Conservation (phyloP, 208 protist genomes). For the Leishmania tropica region DNA sequence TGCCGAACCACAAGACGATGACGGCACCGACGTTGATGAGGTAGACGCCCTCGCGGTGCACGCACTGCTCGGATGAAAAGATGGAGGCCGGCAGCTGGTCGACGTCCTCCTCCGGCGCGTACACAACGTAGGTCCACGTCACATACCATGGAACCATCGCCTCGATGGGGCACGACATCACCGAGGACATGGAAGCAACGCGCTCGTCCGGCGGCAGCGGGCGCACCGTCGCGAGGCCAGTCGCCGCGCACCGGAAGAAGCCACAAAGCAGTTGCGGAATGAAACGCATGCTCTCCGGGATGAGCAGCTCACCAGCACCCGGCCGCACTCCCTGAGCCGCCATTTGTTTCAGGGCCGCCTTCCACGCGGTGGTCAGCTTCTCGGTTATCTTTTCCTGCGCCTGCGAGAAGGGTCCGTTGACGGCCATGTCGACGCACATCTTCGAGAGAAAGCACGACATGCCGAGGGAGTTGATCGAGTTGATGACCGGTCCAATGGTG, state of each 20-base stretch:
- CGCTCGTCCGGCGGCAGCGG: conserved; percentile 70
- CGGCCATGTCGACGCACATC: conserved; percentile 70
- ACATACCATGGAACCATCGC: conserved; percentile 67
- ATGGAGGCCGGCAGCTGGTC: conserved; percentile 57
- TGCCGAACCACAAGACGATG: conserved; percentile 82
- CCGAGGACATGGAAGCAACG: conserved; percentile 69
- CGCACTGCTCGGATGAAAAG: conserved; percentile 59
- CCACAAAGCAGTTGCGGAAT: conserved; percentile 80
- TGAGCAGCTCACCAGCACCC: conserved; percentile 46
- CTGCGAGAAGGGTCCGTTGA: conserved; percentile 57
- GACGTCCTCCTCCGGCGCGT: conserved; percentile 49
- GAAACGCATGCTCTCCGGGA: conserved; percentile 78
- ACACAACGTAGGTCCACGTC: conserved; percentile 78
- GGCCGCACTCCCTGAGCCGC: conserved; percentile 44
- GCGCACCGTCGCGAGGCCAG: conserved; percentile 43
- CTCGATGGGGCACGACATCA: conserved; percentile 72
- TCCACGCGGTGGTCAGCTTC: conserved; percentile 53
- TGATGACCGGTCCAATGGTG: conserved; percentile 56
- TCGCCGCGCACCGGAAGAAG: conserved; percentile 72
- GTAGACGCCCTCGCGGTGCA: conserved; percentile 61
- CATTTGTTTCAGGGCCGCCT: conserved; percentile 46
- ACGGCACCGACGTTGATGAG: conserved; percentile 60
- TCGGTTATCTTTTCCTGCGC: conserved; percentile 69
- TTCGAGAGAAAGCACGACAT: conserved; percentile 71
- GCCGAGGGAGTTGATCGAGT: conserved; percentile 73